Base-by-base conservation (phyloP, 805 yeast species). In the Hanseniaspora jakobsenii region DNA sequence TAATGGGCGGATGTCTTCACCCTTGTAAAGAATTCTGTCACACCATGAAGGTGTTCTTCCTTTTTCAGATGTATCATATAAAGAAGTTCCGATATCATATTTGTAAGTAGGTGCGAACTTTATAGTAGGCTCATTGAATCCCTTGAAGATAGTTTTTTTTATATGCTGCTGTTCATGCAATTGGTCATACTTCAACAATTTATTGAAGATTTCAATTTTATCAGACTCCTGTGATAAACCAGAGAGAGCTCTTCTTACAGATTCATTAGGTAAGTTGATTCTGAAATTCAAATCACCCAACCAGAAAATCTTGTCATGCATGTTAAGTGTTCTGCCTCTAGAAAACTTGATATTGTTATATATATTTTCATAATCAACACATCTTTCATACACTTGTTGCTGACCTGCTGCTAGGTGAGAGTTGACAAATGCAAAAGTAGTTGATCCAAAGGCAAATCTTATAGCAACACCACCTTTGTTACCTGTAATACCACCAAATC, bases 391-490 rank as follows among this genome's bases (percentile, higher is more conserved):
- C 1, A 78, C 66, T 32, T 91, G 91, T 34, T 68, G 70, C 18
- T 76, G 71, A 2, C 99, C 99, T 0, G 98, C 96, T 0, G 98
- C 95, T 52, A 91, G 65, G 65, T 91, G 99, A 0, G 93, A 82
- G 42, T 91, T 89, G 22, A 91, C 72, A 56, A 86, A 75, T 50
- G 93, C 86, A 55, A 86, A 79, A 1, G 81, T 69, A 0, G 95
- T 80, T 26, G 77, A 72, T 1, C 91, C 91, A 60, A 72, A 84
- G 40, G 80, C 75, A 62, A 89, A 82, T 49, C 95, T 71, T 13
- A 91, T 84, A 0, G 94, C 95, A 49, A 87, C 93, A 3, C 93
- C 95, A 36, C 98, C 98, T 60, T 89, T 89, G 59, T 91, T 89
- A 14, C 96, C 98, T 0, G 97, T 76, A 65, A 91, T 89, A 36